Conservation (phyloP, 2,329 filamentous ascomycete genomes). For the Penicillium polonicum region DNA sequence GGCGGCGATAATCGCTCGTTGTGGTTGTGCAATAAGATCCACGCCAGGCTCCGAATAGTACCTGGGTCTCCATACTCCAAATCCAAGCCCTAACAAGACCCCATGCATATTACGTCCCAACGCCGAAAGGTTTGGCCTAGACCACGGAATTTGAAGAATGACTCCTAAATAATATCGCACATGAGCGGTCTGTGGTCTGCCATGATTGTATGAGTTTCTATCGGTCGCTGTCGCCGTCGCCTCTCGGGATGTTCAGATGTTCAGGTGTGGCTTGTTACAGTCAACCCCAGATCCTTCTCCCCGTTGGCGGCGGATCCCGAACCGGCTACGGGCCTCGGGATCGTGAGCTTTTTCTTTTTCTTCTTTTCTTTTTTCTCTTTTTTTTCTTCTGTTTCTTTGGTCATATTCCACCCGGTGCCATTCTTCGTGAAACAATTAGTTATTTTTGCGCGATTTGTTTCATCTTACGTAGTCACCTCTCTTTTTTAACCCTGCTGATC, state of each 20-base stretch:
- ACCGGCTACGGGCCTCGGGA: constrained; percentile 23
- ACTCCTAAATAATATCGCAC: background rate
- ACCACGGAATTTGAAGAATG: background rate
- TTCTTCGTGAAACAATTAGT: constrained; percentile 7
- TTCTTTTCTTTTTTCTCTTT: background rate
- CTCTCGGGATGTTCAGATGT: background rate
- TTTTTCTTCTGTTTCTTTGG: background rate
- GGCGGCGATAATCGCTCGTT: constrained; percentile 11
- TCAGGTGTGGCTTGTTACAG: constrained; percentile 1
- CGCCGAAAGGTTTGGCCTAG: background rate
- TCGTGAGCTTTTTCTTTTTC: constrained; percentile 1
- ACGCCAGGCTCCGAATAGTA: constrained; percentile 10
- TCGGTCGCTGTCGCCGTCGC: constrained; percentile 6
- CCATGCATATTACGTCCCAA: constrained; percentile 9
- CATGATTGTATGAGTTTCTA: background rate
- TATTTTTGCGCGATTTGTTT: constrained; percentile 23
- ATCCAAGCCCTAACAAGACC: background rate
- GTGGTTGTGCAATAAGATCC: constrained; percentile 15
- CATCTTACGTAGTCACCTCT: constrained; percentile 7
- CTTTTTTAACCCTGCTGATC: constrained; percentile 15
- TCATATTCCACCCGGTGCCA: background rate
- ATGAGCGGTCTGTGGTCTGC: constrained; percentile 3
- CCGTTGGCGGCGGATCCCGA: constrained; percentile 29
- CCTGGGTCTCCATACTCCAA: constrained; percentile 3
- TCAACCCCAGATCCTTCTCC: constrained; percentile 25